These are phyloP conservation scores for Voacanga thouarsii DNA, from an alignment of 257 asterid genomes.

Conservation along the genomic window DNA sequence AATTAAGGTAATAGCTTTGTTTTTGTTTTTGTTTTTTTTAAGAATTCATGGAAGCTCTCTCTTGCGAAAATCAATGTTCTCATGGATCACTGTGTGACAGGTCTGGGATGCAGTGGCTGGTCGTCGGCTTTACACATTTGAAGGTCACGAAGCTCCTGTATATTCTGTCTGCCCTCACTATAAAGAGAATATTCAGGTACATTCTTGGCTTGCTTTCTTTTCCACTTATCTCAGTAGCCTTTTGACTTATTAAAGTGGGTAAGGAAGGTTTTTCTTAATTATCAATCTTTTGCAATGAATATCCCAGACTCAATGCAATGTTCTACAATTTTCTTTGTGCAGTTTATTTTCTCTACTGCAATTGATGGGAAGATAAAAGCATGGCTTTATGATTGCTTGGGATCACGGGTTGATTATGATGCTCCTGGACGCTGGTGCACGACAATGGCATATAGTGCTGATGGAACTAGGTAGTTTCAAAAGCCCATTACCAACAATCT, in stretches of 20 bases:
- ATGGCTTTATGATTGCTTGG: constrained; percentile 93
- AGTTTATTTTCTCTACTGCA: constrained; percentile 97
- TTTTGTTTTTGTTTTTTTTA: not conserved
- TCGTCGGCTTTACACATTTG: constrained; percentile 68
- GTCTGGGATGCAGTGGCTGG: constrained; percentile 93
- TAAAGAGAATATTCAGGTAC: constrained; percentile 86
- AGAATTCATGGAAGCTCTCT: not conserved
- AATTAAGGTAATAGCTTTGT: constrained; percentile 53
- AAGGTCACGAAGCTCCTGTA: constrained; percentile 93
- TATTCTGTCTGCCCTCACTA: constrained; percentile 92
- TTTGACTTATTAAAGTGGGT: not conserved
- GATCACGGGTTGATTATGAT: constrained; percentile 97
- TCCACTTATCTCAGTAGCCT: not conserved
- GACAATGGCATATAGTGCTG: constrained; percentile 95
- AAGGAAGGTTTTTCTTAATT: not conserved
- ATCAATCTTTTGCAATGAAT: not conserved
- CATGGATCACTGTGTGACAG: constrained; percentile 35
- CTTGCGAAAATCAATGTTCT: not conserved
- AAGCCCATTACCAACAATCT: not conserved
- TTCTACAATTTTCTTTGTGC: constrained; percentile 22
- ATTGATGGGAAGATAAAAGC: constrained; percentile 97
- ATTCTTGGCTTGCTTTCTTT: not conserved
- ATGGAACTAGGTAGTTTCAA: constrained; percentile 72
- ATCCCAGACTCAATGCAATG: not conserved
- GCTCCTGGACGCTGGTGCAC: constrained; percentile 99